phyloP scores from a whole-genome alignment of 1,284 basidiomycete genomes.

The Mycosarcoma mackinlayi region DNA sequence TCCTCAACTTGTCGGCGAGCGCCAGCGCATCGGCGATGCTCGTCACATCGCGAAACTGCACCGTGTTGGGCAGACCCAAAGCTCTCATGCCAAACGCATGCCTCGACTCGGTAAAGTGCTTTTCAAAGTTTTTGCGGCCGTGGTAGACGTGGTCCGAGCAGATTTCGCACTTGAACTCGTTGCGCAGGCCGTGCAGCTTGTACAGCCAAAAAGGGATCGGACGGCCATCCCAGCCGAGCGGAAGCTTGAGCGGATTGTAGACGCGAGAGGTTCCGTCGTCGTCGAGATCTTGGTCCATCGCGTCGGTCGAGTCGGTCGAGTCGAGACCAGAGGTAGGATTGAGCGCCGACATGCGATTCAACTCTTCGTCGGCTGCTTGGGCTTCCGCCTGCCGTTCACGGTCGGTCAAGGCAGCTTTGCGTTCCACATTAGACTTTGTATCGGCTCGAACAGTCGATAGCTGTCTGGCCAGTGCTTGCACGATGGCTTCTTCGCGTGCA shows the following conservation, averaged over 20 bases:
- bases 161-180: constrained; percentile 97
- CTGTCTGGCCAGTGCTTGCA: constrained; percentile 36
- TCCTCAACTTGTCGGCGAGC: constrained; percentile 62
- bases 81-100: constrained; percentile 99
- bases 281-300: constrained; percentile 40
- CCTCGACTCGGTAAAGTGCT: constrained; percentile 91
- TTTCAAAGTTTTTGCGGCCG: constrained; percentile 91
- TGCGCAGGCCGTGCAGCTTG: constrained; percentile 95
- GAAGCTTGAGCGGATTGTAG: constrained; percentile 97
- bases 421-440: constrained; percentile 94
- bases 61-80: constrained; percentile 94
- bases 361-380: constrained; percentile 71
- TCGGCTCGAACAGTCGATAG: constrained; percentile 53
- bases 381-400: constrained; percentile 94
- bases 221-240: constrained; percentile 97
- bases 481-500: constrained; percentile 56
- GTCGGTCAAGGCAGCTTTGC: constrained; percentile 93
- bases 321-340: constrained; percentile 31
- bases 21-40: constrained; percentile 94
- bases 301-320: constrained; percentile 16
- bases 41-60: constrained; percentile 99
- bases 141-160: constrained; percentile 80
- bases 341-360: constrained; percentile 43
- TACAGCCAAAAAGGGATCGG: constrained; percentile 99
- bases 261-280: constrained; percentile 79